Base-by-base conservation (phyloP, 2,329 filamentous ascomycete species). In the Hymenoscyphus linearis region DNA sequence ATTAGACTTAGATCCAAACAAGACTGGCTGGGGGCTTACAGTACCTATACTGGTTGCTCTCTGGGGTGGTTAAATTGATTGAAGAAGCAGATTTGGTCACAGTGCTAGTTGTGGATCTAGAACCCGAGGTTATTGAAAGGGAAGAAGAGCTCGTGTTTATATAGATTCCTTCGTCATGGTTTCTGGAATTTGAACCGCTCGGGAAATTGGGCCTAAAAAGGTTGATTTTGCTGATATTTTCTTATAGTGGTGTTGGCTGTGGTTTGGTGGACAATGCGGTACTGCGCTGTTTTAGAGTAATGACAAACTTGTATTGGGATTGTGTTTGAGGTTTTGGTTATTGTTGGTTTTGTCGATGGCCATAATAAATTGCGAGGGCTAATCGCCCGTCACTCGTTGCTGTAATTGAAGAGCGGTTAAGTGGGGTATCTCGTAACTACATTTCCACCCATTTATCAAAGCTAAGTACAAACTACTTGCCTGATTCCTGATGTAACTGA, bases 401-500 rank as follows among this genome's bases (percentile, higher is more conserved):
- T 70, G 63, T 3, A 70, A 53, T n/a, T 63, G 64, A 55, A 70
- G 64, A 3, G 57, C 61, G 13, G 65, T 58, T 9, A 44, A 25
- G 57, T 70, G 67, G 25, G 62, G 60, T 22, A 40, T 18, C 13
- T 52, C 57, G 60, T 67, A 70, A 50, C 61, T 56, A 54, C 68
- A 70, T 35, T 64, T 65, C 67, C 66, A 70, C 10, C 64, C 58
- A 52, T 63, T 60, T 40, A 50, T 65, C 16, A 70, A 34, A 7
- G 63, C 67, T 4, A 61, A 60, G 50, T 70, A 66, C n/a, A 70
- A 53, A 40, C 60, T 65, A 35, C 31, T 55, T 7, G 69, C 69
- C 34, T 70, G 67, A 10, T 18, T 22, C 56, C 64, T 60, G n/a
- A 69, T 70, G 16, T 60, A 62, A 35, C 64, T 64, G 50, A 68